Evolutionary conservation across 495 filamentous ascomycete genomes (phyloP), one percentile per base, ranked within the genome.

Genomic region (Apiosordaria backusii): DNA sequence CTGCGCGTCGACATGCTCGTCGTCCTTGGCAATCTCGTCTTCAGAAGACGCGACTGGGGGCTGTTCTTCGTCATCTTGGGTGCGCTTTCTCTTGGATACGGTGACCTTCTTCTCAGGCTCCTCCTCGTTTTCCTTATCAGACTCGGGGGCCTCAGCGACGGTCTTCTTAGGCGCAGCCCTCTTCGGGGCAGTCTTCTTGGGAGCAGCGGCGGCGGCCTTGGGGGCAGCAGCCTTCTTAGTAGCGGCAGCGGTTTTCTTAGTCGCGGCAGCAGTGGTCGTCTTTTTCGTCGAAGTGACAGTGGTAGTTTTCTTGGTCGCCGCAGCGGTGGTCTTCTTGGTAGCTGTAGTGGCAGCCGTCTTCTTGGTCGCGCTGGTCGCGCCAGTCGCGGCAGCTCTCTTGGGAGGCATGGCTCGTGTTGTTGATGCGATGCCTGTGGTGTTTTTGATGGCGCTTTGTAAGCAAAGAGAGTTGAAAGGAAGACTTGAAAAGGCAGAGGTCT

Each of bases 131-230:
- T 77, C 75, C 68, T 76, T 77, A 63, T 77, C 74, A 3, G 74
- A 76, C 59, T 71, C 71, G 10, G 66, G 61, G 22, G 61, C 19
- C 57, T 83, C 78, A 4, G 78, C 80, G 25, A 82, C 79, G 4
- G 73, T 57, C 61, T 65, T 72, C 21, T 63, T 29, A 15, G 35
- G 35, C 0, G 23, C 59, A 4, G 77, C 72, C 25, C 64, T 71
- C 50, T 79, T 77, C 3, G 68, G 57, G 18, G 62, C 64, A 23
- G 84, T 77, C 52, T 67, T 69, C 50, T 63, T 54, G 50, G 65
- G 50, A 59, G 68, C 52, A 54, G 62, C 24, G 16, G 54, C 57
- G 19, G 65, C 54, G 18, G 61, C 59, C 22, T 78, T 79, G 62
- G 83, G 78, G 7, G 78, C 82, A 21, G 82, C 79, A 18, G 63